These are phyloP conservation scores for Chytridium lagenaria DNA, from an alignment of 371 early-diverging fungal genomes.

Conservation along the genomic window DNA sequence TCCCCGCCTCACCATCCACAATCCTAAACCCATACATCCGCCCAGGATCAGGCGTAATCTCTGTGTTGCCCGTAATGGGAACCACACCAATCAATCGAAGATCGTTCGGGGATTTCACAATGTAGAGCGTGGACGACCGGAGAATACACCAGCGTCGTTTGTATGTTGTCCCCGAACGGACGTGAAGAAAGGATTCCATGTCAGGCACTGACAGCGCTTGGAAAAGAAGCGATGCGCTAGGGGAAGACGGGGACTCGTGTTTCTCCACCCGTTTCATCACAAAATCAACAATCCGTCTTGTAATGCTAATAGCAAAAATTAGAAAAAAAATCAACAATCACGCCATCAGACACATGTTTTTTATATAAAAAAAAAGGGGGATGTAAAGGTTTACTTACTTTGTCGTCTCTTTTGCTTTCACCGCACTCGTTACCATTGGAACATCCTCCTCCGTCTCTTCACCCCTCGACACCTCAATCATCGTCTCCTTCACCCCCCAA, in stretches of 20 bases:
- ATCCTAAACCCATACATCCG: too few relatives aligned
- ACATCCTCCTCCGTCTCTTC: too few relatives aligned
- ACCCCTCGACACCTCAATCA: too few relatives aligned
- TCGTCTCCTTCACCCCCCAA: too few relatives aligned
- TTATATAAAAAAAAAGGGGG: too few relatives aligned
- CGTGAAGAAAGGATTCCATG: slow-evolving; percentile 24
- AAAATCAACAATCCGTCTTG: neutral
- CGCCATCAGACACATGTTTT: too few relatives aligned
- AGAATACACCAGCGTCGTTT: slow-evolving; percentile 21
- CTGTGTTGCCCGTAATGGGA: neutral
- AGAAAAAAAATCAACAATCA: too few relatives aligned
- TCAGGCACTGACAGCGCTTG: slow-evolving; percentile 19
- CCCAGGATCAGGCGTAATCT: slow-evolving; percentile 1
- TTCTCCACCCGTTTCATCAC: neutral
- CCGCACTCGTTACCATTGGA: too few relatives aligned
- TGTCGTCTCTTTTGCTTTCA: too few relatives aligned
- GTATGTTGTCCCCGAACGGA: slow-evolving; percentile 6
- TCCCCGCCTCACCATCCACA: too few relatives aligned
- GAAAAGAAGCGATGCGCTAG: neutral
- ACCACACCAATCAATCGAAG: slow-evolving; percentile 1
- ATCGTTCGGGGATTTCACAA: slow-evolving; percentile 8
- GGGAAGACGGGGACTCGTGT: neutral
- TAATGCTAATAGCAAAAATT: neutral
- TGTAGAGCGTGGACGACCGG: slow-evolving; percentile 7
- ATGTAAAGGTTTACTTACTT: too few relatives aligned